Evolutionary conservation across 2,329 filamentous ascomycete genomes (phyloP).

Genomic region (Knufia petricola): DNA sequence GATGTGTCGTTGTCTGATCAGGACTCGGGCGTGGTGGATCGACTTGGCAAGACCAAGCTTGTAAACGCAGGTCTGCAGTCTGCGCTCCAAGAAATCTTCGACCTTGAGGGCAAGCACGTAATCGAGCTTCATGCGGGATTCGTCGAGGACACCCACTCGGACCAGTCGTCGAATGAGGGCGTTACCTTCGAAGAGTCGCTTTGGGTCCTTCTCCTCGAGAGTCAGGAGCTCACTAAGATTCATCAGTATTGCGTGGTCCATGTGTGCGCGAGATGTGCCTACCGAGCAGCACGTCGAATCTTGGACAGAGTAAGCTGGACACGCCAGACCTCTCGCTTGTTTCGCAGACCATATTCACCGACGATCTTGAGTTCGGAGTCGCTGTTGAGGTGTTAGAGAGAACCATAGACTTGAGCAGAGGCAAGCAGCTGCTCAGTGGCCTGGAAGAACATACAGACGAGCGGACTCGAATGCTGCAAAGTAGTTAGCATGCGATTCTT

Average conservation of each 20-base stretch:
- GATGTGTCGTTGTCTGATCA: slow-evolving; percentile 99
- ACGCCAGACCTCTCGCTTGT: slow-evolving; percentile 99
- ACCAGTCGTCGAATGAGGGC: slow-evolving; percentile 99
- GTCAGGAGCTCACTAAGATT: slow-evolving; percentile 86
- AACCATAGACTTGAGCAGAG: slow-evolving; percentile 92
- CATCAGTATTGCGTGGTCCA: slow-evolving; percentile 9
- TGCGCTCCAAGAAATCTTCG: slow-evolving; percentile 99
- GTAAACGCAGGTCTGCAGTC: slow-evolving; percentile 99
- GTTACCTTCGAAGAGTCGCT: slow-evolving; percentile 99
- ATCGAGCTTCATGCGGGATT: slow-evolving; percentile 99
- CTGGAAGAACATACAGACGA: slow-evolving; percentile 89
- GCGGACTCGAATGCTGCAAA: slow-evolving; percentile 83
- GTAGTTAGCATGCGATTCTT: slow-evolving; percentile 30
- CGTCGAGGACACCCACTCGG: slow-evolving; percentile 98
- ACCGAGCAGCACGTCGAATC: slow-evolving; percentile 99
- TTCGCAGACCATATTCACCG: slow-evolving; percentile 98
- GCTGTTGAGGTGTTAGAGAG: slow-evolving; percentile 68
- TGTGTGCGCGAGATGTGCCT: slow-evolving; percentile 33
- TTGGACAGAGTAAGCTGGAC: slow-evolving; percentile 99
- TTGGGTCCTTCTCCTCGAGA: slow-evolving; percentile 99
- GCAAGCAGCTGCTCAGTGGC: slow-evolving; percentile 98
- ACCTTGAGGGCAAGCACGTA: slow-evolving; percentile 99
- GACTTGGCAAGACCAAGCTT: slow-evolving; percentile 99
- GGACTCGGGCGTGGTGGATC: slow-evolving; percentile 99
- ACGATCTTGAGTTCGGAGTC: slow-evolving; percentile 99